Evolutionary conservation across 768 basidiomycete genomes (phyloP).

Genomic region (Serendipita sp.): DNA sequence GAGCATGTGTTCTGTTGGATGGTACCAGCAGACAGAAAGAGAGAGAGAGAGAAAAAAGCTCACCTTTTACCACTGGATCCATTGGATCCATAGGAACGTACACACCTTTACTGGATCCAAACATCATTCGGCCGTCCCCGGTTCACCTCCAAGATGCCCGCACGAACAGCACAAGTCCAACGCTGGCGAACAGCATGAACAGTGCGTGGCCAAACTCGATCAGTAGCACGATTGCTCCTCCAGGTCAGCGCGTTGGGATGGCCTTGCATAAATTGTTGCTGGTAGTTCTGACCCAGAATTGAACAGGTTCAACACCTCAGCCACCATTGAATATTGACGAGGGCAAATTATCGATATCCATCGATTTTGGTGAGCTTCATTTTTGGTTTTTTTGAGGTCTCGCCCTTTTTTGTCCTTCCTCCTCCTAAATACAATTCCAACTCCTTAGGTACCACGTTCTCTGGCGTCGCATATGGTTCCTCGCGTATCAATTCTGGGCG

Average conservation of each 20-base stretch:
- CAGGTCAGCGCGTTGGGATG: neutral
- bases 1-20: neutral
- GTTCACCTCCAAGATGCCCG: slow-evolving; percentile 10
- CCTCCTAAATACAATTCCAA: neutral
- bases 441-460: slow-evolving; percentile 62
- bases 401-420: neutral
- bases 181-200: neutral
- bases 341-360: slow-evolving; percentile 66
- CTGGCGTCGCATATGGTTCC: slow-evolving; percentile 76
- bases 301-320: neutral
- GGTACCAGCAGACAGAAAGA: too few relatives aligned
- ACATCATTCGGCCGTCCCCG: slow-evolving; percentile 14
- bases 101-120: slow-evolving; percentile 14
- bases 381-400: neutral
- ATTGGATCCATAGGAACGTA: slow-evolving; percentile 4
- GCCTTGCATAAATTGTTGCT: neutral
- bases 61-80: neutral
- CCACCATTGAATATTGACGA: slow-evolving; percentile 26
- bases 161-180: slow-evolving; percentile 8
- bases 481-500: slow-evolving; percentile 64
- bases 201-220: neutral
- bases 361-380: slow-evolving; percentile 52
- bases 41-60: neutral
- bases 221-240: slow-evolving; percentile 2
- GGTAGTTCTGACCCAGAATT: neutral